Evolutionary conservation across 1,139 yeast genomes (phyloP).

Genomic region (Debaryomycetaceae sp.): DNA sequence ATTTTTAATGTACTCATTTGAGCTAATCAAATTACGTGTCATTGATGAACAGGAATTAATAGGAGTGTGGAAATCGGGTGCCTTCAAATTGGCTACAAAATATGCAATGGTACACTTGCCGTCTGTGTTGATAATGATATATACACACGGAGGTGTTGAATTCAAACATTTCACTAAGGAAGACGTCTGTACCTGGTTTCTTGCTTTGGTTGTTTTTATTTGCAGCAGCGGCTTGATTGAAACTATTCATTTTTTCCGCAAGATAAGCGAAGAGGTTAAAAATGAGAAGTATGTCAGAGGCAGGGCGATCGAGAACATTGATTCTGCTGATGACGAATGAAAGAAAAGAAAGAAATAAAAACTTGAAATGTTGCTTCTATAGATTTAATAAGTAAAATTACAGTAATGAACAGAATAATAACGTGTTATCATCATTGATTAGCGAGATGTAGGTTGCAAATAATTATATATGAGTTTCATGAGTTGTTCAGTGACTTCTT

Average conservation of each 20-base stretch:
- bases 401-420: no score
- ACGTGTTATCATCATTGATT: no score
- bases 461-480: no score
- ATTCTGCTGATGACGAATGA: constrained; percentile 15
- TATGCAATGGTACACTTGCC: constrained; percentile 15
- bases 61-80: constrained; percentile 9
- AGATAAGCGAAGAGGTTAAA: constrained; percentile 47
- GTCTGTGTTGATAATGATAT: constrained; percentile 7
- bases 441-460: no score
- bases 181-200: constrained; percentile 11
- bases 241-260: constrained; percentile 12
- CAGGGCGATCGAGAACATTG: constrained; percentile 56
- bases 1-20: constrained; percentile 5
- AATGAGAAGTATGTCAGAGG: constrained; percentile 62
- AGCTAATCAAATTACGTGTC: constrained; percentile 4
- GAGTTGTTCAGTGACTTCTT: background rate
- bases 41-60: constrained; percentile 3
- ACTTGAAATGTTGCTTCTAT: constrained; percentile 1
- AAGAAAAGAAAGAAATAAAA: no score
- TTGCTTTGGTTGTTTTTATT: constrained; percentile 13
- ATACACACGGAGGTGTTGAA: constrained; percentile 5
- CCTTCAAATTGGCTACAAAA: constrained; percentile 11
- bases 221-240: constrained; percentile 10
- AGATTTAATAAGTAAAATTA: constrained; percentile 1
- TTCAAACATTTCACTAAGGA: background rate